Conservation (phyloP, 345 rosid genomes). For the Durio zibethinus region DNA sequence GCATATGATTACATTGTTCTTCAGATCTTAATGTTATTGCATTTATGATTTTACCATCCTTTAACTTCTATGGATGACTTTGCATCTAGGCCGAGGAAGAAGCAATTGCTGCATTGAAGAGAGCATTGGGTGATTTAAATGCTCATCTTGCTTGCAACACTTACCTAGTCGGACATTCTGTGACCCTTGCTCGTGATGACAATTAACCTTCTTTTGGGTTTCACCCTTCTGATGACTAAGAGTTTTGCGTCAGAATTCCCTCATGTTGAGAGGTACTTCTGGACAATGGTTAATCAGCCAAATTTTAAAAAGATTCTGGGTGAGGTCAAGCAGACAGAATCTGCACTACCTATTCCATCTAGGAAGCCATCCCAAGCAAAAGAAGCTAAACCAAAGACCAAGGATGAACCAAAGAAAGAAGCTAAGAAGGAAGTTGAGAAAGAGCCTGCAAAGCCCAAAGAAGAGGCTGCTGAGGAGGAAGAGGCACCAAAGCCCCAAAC, state of each 20-base stretch:
- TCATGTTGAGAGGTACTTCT: constrained; percentile 92
- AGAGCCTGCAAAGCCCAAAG: constrained; percentile 12
- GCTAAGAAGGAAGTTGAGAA: constrained; percentile 35
- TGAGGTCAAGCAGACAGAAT: constrained; percentile 67
- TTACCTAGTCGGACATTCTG: constrained; percentile 78
- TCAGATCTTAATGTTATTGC: not conserved
- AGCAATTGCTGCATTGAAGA: constrained; percentile 58
- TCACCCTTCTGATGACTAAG: constrained; percentile 53
- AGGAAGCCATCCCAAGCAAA: constrained; percentile 66
- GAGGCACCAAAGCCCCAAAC: constrained; percentile 81
- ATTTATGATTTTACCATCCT: not conserved
- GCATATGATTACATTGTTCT: not conserved
- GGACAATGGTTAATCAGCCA: constrained; percentile 91
- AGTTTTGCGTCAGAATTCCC: constrained; percentile 81
- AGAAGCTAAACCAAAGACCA: constrained; percentile 62
- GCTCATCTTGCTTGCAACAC: constrained; percentile 63
- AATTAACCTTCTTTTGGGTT: constrained; percentile 61
- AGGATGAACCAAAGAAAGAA: constrained; percentile 65
- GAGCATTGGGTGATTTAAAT: constrained; percentile 69
- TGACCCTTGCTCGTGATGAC: constrained; percentile 69
- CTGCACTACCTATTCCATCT: constrained; percentile 52
- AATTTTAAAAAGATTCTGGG: constrained; percentile 71
- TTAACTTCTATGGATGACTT: not conserved
- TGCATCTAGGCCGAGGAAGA: constrained; percentile 76
- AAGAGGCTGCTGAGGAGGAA: constrained; percentile 37